These are phyloP conservation scores for Alternaria sp. DNA, from an alignment of 2,329 filamentous ascomycete species.

Conservation along the genomic window DNA sequence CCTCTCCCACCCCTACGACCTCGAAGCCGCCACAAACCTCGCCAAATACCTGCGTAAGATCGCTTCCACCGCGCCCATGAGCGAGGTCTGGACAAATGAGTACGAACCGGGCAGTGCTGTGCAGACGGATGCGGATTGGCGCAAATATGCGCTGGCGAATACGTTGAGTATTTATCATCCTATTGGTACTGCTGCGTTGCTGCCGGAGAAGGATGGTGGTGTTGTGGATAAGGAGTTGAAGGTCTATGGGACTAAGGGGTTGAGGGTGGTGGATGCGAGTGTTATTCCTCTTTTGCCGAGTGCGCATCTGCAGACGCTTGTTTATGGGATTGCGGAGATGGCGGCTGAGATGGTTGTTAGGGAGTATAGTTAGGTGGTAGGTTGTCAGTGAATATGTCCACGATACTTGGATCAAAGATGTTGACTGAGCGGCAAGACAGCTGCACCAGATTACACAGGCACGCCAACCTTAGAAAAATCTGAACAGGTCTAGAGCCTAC, in stretches of 20 bases:
- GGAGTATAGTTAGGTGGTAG: conserved; percentile 2
- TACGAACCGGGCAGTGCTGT: conserved; percentile 35
- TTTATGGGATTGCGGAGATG: conserved; percentile 39
- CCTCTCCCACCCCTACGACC: conserved; percentile 35
- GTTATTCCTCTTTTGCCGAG: conserved; percentile 34
- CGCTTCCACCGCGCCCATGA: conserved; percentile 31
- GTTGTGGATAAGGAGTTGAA: conserved; percentile 29
- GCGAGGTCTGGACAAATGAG: conserved; percentile 39
- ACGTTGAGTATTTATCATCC: conserved; percentile 41
- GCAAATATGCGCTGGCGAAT: conserved; percentile 21
- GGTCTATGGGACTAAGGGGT: conserved; percentile 26
- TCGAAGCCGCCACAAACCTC: conserved; percentile 25
- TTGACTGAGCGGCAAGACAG: not conserved
- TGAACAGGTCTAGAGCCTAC: too few species aligned
- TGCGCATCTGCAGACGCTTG: conserved; percentile 34
- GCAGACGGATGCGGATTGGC: conserved; percentile 36
- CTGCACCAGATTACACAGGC: not conserved
- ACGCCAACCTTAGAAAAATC: too few species aligned
- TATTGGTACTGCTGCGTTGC: conserved; percentile 45
- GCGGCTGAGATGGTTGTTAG: conserved; percentile 29
- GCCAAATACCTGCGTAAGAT: conserved; percentile 38
- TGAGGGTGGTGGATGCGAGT: conserved; percentile 41
- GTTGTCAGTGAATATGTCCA: not conserved
- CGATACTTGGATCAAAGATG: not conserved
- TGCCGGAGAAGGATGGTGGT: conserved; percentile 29